Conservation (phyloP, 2,329 filamentous ascomycete species). For the Cryphonectria parasitica region DNA sequence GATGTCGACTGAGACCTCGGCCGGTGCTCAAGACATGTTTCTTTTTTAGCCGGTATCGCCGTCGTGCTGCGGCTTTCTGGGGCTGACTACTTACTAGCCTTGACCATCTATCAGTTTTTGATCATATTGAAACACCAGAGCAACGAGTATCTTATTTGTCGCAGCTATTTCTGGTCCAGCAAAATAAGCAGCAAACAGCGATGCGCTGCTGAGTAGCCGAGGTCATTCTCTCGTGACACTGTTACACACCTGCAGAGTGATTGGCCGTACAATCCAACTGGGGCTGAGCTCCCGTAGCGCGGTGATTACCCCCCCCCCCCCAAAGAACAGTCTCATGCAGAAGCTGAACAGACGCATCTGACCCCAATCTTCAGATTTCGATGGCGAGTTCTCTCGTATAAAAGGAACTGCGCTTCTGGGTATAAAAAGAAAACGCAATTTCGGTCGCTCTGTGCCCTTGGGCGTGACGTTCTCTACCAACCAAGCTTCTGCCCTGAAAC, state of each 20-base stretch:
- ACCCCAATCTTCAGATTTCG: neutral
- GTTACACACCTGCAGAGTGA: neutral
- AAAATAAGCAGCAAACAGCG: neutral
- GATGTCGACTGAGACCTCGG: neutral
- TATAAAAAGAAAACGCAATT: conserved; percentile 9
- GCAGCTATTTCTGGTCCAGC: conserved; percentile 7
- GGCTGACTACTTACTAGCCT: neutral
- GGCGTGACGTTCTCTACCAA: neutral
- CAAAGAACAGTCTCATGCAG: neutral
- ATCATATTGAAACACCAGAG: neutral
- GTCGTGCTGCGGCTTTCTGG: neutral
- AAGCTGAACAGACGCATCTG: neutral
- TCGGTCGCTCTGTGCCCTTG: neutral
- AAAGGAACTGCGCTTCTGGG: neutral
- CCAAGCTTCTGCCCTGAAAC: neutral
- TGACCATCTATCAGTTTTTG: neutral
- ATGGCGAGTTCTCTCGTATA: neutral
- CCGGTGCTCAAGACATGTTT: neutral
- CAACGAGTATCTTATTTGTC: neutral
- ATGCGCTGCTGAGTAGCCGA: neutral
- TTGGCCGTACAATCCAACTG: neutral
- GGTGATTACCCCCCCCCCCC: neutral
- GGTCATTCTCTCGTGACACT: neutral
- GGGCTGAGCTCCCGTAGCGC: neutral
- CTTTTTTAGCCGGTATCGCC: neutral